These are phyloP conservation scores for Aspergillus fischeri DNA, from an alignment of 2,329 filamentous ascomycete species.

Conservation along the genomic window DNA sequence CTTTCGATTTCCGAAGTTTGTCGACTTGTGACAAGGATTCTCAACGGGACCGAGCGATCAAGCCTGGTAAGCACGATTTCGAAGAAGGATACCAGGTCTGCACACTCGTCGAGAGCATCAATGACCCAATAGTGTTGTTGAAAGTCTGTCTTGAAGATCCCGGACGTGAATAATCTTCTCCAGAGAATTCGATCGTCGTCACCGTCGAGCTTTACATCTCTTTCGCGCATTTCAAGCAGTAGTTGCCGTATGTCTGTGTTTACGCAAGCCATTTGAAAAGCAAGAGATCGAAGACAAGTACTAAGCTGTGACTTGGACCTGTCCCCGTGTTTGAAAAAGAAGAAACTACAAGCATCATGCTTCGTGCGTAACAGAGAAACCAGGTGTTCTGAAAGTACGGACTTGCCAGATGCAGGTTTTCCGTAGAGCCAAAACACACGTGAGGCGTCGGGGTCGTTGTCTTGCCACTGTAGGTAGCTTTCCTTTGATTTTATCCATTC, in stretches of 20 bases:
- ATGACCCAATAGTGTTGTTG: neutral
- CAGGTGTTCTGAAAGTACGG: constrained; percentile 25
- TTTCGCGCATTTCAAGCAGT: neutral
- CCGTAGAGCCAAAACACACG: constrained; percentile 28
- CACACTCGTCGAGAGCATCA: neutral
- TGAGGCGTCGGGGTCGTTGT: neutral
- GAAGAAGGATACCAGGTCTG: neutral
- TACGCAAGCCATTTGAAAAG: constrained; percentile 32
- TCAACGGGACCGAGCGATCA: neutral
- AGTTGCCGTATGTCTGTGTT: neutral
- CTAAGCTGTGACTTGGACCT: constrained; percentile 20
- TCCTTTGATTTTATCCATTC: constrained; percentile 7
- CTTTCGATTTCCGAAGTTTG: neutral
- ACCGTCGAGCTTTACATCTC: neutral
- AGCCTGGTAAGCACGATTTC: neutral
- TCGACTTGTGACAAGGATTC: neutral
- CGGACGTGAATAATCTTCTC: neutral
- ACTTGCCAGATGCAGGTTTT: constrained; percentile 32
- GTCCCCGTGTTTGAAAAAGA: constrained; percentile 34
- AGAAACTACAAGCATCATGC: constrained; percentile 23
- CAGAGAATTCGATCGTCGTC: neutral
- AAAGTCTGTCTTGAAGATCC: neutral
- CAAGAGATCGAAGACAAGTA: constrained; percentile 25
- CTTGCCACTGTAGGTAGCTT: neutral
- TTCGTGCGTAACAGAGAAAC: constrained; percentile 19